These are phyloP conservation scores for Penicillium macrosclerotiorum DNA, from an alignment of 495 filamentous ascomycete species.

Conservation along the genomic window DNA sequence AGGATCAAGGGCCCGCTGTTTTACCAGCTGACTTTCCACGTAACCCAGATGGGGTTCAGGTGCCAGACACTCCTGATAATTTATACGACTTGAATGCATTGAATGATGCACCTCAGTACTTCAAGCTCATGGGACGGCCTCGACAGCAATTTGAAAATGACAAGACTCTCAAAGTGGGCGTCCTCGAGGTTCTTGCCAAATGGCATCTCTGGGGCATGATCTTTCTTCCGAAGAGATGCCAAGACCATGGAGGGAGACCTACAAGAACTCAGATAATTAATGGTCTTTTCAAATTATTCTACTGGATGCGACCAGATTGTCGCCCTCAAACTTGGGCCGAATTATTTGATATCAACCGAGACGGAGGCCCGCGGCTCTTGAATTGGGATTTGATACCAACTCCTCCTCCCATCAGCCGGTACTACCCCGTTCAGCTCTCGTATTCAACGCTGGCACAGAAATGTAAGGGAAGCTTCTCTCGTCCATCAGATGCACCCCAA, in stretches of 20 bases:
- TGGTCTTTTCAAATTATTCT: constrained; percentile 28
- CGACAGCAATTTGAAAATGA: neutral
- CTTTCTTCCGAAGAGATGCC: too few relatives aligned
- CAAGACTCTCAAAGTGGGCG: neutral
- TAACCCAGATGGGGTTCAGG: too few relatives aligned
- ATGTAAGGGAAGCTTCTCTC: constrained; percentile 1
- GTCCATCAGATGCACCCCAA: constrained; percentile 12
- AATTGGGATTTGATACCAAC: constrained; percentile 13
- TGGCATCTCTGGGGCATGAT: constrained; percentile 37
- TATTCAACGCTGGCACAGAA: neutral
- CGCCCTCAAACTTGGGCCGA: constrained; percentile 13
- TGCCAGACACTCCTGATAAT: too few relatives aligned
- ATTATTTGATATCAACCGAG: constrained; percentile 21
- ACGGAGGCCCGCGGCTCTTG: constrained; percentile 38
- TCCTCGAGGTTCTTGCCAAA: neutral
- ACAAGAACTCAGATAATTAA: neutral
- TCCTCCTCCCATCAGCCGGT: constrained; percentile 26
- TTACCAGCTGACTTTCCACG: too few relatives aligned
- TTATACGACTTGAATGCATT: too few relatives aligned
- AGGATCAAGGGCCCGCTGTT: too few relatives aligned
- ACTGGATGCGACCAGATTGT: constrained; percentile 21
- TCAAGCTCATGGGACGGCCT: too few relatives aligned
- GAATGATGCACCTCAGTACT: too few relatives aligned
- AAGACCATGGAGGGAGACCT: neutral
- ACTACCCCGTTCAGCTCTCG: constrained; percentile 13